Base-by-base conservation (phyloP, 495 filamentous ascomycete genomes). In the Aspergillus carlsbadensis region DNA sequence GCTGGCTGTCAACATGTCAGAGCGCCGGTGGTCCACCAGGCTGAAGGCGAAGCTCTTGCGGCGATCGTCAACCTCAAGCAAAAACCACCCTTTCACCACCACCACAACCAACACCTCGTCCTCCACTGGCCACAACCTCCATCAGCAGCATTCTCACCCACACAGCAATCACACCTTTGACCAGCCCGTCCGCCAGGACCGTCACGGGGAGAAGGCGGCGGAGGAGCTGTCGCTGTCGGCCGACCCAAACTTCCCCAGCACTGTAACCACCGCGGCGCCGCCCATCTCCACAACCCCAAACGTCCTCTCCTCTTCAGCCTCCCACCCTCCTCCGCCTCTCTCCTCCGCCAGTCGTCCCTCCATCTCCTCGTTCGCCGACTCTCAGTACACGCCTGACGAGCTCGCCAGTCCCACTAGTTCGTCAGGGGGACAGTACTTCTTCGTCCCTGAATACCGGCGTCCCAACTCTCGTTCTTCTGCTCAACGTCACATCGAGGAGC, bases 11-110 rank as follows among this genome's bases (percentile, higher is more conserved):
- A 56, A 52, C 17, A 75, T 75, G 72, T 61, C 66, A 24, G 71
- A 76, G 57, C 59, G 66, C 29, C 60, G 70, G 26, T 69, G 71
- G 54, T 66, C 65, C 63, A 68, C 65, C 61, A 70, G 70, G 54
- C 58, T 74, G 51, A 73, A 72, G 60, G 60, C 67, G 15, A 74
- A 70, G 58, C 65, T 75, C 52, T 62, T 72, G 40, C 70, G 69
- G 49, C 72, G 70, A 72, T 72, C 72, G 61, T 71, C 73, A 39
- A 63, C 64, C 26, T 62, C 69, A 20, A 52, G 64, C 65, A 64
- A 56, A 58, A 59, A 64, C 58, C 66, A 68, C 53, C 61, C 68
- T 26, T 48, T 26, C 15, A 26, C 49, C 31, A 35, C 21, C 50
- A 56, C 15, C 55, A 55, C 36, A 21, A 44, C 49, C 41, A 48